Base-by-base conservation (phyloP, 2,329 filamentous ascomycete genomes). In the Cadophora gregata region DNA sequence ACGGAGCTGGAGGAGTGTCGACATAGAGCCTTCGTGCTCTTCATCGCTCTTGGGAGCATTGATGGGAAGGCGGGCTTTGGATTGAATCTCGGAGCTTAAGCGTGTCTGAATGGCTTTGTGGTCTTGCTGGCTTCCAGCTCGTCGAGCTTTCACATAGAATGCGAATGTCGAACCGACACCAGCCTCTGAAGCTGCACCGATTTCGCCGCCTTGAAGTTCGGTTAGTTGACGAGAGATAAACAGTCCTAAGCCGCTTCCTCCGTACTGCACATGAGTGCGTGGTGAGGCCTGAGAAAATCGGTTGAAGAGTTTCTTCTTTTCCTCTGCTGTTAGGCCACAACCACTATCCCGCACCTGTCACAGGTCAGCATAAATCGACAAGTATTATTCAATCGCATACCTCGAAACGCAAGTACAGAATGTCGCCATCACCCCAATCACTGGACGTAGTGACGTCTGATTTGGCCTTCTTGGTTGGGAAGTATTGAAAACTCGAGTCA, bases 211-310 rank as follows among this genome's bases (percentile, higher is more conserved):
- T 75, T 93, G 91, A 19, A 94, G 81, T 75, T 95, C 91, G 0
- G 90, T 91, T 19, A 95, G 82, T 63, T 92, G 87, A 27, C 91
- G 85, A 31, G 88, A 91, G 70, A 95, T 93, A 78, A 93, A 94
- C 0, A 95, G 81, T 0, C 92, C 92, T 0, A 95, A 82, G 0
- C 92, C 92, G 0, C 88, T 91, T 0, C 92, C 92, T 19, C 92
- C 92, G 70, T 94, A 93, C n/a, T 62, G 64, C 70, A 92, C 88
- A 73, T 94, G 90, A 0, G 91, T 93, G 53, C 88, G 86, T 0
- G 90, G 90, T 25, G 87, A 91, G 0, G 90, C 91, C 78, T 95
- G 92, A 6, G 90, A 88, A 76, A 95, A 95, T n/a, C 90, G 86
- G 71, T 91, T 86, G 78, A 95, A 95, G 0, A 95, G 83, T 53